A percentile compares a stretch with the other conserved stretches of the same genome.
These are phyloP conservation scores for Anisodus tanguticus DNA, from an alignment of 257 asterid genomes.

Conservation along the genomic window DNA sequence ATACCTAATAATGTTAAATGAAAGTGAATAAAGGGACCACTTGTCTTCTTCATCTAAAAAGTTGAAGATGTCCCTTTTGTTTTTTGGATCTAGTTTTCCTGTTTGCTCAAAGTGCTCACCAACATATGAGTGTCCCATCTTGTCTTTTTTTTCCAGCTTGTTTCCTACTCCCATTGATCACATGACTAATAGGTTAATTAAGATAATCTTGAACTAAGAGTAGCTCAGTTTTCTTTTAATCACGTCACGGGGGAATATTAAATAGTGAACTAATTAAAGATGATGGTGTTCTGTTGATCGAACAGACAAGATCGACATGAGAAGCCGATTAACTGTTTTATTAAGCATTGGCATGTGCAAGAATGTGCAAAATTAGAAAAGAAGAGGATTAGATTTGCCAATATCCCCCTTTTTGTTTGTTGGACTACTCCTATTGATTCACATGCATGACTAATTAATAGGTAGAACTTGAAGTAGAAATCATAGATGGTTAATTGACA, in stretches of 20 bases:
- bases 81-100: not conserved
- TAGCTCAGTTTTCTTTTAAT: not conserved
- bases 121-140: conserved; percentile 4
- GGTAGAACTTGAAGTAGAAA: not conserved
- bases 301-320: not conserved
- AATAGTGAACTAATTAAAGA: not conserved
- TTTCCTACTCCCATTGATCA: not conserved
- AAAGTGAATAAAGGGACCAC: conserved; percentile 24
- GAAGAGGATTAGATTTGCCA: not conserved
- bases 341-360: not conserved
- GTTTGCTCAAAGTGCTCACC: conserved; percentile 7
- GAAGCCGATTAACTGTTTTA: not conserved
- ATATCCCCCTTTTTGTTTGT: not conserved
- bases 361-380: not conserved
- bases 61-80: not conserved
- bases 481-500: not conserved
- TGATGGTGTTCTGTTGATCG: not conserved
- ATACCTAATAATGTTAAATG: not conserved
- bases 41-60: not conserved
- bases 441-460: not conserved
- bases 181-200: not conserved
- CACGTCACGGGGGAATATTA: not conserved
- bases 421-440: not conserved
- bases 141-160: not conserved
- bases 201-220: not conserved